These are phyloP conservation scores for Globisporangium emineosum DNA, from an alignment of 352 stramenopile genomes.

Conservation along the genomic window DNA sequence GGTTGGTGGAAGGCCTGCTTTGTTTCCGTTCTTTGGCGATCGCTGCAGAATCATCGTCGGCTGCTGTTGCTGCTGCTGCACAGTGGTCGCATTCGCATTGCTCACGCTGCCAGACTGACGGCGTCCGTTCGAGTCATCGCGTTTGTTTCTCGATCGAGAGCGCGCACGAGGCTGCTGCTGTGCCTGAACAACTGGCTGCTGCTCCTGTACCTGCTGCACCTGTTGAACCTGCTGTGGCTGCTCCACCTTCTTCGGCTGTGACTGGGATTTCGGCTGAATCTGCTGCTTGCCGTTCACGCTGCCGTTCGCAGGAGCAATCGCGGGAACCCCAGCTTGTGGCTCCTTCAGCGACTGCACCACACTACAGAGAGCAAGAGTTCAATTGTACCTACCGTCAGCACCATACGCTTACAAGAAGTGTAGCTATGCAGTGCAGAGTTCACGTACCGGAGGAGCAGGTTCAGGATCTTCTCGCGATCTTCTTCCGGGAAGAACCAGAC, in stretches of 20 bases:
- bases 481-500: slow-evolving; percentile 88
- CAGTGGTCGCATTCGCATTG: background rate
- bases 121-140: slow-evolving; percentile 42
- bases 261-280: slow-evolving; percentile 21
- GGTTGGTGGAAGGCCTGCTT: slow-evolving; percentile 20
- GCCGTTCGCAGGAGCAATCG: slow-evolving; percentile 17
- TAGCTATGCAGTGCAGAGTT: background rate
- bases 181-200: slow-evolving; percentile 22
- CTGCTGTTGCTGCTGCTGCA: slow-evolving; percentile 12
- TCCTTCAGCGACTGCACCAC: slow-evolving; percentile 65
- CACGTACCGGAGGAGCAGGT: slow-evolving; percentile 60
- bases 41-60: slow-evolving; percentile 72
- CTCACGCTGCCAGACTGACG: slow-evolving; percentile 16
- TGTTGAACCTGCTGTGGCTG: slow-evolving; percentile 17
- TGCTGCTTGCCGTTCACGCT: slow-evolving; percentile 19
- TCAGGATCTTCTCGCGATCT: slow-evolving; percentile 76
- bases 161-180: slow-evolving; percentile 33
- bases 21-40: slow-evolving; percentile 30
- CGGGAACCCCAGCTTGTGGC: slow-evolving; percentile 21
- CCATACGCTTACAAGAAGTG: background rate
- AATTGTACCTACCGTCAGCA: background rate
- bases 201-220: slow-evolving; percentile 38
- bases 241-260: slow-evolving; percentile 24
- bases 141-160: slow-evolving; percentile 53
- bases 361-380: slow-evolving; percentile 23